phyloP scores from a whole-genome alignment of 2,329 filamentous ascomycete genomes.

The Fusarium praegraminearum region DNA sequence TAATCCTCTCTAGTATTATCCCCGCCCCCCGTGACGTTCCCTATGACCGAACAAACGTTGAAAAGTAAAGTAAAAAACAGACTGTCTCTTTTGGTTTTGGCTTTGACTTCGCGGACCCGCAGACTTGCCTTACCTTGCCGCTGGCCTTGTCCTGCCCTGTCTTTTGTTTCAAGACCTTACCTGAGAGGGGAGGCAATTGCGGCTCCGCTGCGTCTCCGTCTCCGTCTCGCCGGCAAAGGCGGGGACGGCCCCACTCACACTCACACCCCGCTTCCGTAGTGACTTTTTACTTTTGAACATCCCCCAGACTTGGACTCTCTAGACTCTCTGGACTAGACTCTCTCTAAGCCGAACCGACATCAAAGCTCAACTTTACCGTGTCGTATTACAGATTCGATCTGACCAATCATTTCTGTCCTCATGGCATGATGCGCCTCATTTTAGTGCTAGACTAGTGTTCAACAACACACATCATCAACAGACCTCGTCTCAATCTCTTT shows the following conservation, averaged over 20 bases:
- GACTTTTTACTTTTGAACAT: neutral
- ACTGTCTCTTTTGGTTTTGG: slow-evolving; percentile 2
- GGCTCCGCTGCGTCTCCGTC: slow-evolving; percentile 49
- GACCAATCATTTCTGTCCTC: slow-evolving; percentile 1
- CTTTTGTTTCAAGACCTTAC: neutral
- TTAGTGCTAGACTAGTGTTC: neutral
- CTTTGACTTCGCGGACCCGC: slow-evolving; percentile 46
- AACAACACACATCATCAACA: neutral
- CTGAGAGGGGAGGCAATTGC: slow-evolving; percentile 34
- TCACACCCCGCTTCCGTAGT: slow-evolving; percentile 18
- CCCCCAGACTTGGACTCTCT: slow-evolving; percentile 21
- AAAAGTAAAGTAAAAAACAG: neutral
- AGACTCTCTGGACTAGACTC: neutral
- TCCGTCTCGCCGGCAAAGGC: slow-evolving; percentile 42
- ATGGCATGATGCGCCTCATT: slow-evolving; percentile 9
- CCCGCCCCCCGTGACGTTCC: slow-evolving; percentile 42
- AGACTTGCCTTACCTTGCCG: slow-evolving; percentile 22
- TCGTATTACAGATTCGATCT: neutral
- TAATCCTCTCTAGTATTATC: slow-evolving; percentile 10
- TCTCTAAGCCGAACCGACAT: neutral
- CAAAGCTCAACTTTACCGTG: slow-evolving; percentile 8
- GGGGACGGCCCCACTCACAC: slow-evolving; percentile 36
- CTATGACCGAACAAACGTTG: slow-evolving; percentile 39
- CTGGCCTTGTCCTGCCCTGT: neutral
- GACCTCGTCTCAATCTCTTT: slow-evolving; percentile 6